Evolutionary conservation across 2,329 filamentous ascomycete genomes (phyloP), one percentile per base, ranked within the genome.

Genomic region (Pleomassaria siparia): DNA sequence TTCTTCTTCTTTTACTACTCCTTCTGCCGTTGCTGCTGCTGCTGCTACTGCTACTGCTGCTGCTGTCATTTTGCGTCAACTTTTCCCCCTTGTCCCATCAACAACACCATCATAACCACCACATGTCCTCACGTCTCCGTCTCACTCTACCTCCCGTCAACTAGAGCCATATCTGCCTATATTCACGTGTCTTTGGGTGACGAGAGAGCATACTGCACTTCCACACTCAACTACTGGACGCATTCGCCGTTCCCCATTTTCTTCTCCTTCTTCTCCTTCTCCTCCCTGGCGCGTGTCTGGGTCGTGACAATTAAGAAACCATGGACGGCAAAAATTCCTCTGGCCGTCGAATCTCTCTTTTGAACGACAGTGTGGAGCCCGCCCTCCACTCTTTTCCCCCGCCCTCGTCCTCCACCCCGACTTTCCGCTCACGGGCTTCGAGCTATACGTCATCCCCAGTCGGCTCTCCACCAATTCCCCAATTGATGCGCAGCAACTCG

Each of bases 271-370:
- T n/a, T n/a, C n/a, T n/a, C n/a, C n/a, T n/a, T n/a, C 52, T 48
- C 39, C 29, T 39, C 42, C 40, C 33, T 43, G 62, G 60, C 64
- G 64, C 61, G 59, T 59, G 47, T 60, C 48, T 63, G 59, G 50
- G 46, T 51, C 53, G 47, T 47, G 44, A 47, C 48, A 51, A 54
- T 29, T 47, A 56, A 54, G 53, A 66, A 67, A 67, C 47, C 61
- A 78, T 78, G 76, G 75, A 78, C 74, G 75, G 74, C 69, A 77
- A 72, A 70, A 75, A 78, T 64, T 72, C 72, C 58, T 72, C 65
- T 55, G 75, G 75, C 65, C 72, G 74, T 62, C 74, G 70, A 62
- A 74, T 78, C 63, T 77, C 75, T 62, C 69, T 78, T 60, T 69
- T 78, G 66, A 78, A 77, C 72, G 74, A 76, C 64, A 71, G 67